Evolutionary conservation across 441 rosid species (phyloP).

Genomic region (Melastoma candidum): DNA sequence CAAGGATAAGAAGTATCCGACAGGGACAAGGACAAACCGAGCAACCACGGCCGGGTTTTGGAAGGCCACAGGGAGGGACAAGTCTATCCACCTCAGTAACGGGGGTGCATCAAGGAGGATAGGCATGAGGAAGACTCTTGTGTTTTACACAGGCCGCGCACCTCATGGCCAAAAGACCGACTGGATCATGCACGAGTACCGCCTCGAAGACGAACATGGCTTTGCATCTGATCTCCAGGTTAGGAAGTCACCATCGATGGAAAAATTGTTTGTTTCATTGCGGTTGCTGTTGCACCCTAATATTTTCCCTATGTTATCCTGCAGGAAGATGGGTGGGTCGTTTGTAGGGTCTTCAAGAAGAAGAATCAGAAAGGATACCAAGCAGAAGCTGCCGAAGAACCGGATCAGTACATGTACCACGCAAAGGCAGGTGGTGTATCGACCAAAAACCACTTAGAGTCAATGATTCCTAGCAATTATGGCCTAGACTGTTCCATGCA

Average conservation of each 20-base stretch:
- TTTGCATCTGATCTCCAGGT: conserved; percentile 54
- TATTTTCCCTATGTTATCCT: too few relatives aligned
- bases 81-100: conserved; percentile 46
- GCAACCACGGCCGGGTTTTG: conserved; percentile 71
- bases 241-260: not conserved
- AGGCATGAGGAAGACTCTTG: conserved; percentile 71
- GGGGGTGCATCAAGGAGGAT: conserved; percentile 32
- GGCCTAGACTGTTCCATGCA: conserved; percentile 34
- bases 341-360: conserved; percentile 36
- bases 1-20: conserved; percentile 74
- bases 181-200: conserved; percentile 81
- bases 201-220: conserved; percentile 32
- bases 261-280: too few relatives aligned
- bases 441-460: conserved; percentile 18
- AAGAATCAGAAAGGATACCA: conserved; percentile 25
- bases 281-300: too few relatives aligned
- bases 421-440: conserved; percentile 20
- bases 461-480: conserved; percentile 20
- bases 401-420: conserved; percentile 18
- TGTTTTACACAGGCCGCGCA: conserved; percentile 71
- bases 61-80: conserved; percentile 76
- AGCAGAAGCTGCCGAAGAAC: conserved; percentile 21
- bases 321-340: conserved; percentile 49
- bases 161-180: conserved; percentile 71
- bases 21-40: conserved; percentile 61